Evolutionary conservation across 352 stramenopile genomes (phyloP).

Genomic region (Phytophthora crassamura): DNA sequence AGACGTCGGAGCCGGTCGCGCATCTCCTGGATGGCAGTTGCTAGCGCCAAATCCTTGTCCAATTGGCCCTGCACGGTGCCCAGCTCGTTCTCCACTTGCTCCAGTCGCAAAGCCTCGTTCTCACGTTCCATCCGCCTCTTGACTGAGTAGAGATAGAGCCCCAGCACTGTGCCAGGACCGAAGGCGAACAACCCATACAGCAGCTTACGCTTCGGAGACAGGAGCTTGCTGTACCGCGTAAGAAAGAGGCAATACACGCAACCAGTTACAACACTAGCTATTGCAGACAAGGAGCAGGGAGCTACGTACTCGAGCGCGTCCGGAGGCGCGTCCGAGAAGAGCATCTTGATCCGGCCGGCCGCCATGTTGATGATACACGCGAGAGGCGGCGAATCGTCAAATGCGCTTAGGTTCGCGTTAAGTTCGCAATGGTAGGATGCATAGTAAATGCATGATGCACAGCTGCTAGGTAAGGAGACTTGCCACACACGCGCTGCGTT

Average conservation of each 20-base stretch:
- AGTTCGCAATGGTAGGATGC: slow-evolving; percentile 8
- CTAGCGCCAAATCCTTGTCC: slow-evolving; percentile 61
- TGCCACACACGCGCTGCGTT: not conserved
- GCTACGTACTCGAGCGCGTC: slow-evolving; percentile 69
- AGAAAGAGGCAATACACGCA: not conserved
- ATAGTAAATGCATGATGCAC: too few relatives aligned
- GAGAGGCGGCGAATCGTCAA: not conserved
- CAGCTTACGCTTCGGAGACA: slow-evolving; percentile 69
- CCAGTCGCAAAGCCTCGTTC: slow-evolving; percentile 59
- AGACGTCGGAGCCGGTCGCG: slow-evolving; percentile 60
- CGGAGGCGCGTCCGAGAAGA: slow-evolving; percentile 75
- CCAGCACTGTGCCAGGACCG: slow-evolving; percentile 66
- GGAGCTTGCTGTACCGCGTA: slow-evolving; percentile 52
- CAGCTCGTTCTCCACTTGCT: slow-evolving; percentile 54
- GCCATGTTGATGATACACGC: slow-evolving; percentile 19
- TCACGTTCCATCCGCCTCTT: slow-evolving; percentile 74
- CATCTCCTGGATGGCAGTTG: slow-evolving; percentile 64
- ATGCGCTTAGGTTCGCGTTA: slow-evolving; percentile 3
- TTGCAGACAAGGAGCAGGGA: not conserved
- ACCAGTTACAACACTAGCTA: not conserved
- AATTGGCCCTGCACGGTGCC: slow-evolving; percentile 43
- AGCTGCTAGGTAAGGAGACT: too few relatives aligned
- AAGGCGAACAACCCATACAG: slow-evolving; percentile 78
- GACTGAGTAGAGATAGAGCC: slow-evolving; percentile 74
- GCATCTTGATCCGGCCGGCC: slow-evolving; percentile 63